Conservation (phyloP, 345 rosid genomes). For the Mangifera indica region DNA sequence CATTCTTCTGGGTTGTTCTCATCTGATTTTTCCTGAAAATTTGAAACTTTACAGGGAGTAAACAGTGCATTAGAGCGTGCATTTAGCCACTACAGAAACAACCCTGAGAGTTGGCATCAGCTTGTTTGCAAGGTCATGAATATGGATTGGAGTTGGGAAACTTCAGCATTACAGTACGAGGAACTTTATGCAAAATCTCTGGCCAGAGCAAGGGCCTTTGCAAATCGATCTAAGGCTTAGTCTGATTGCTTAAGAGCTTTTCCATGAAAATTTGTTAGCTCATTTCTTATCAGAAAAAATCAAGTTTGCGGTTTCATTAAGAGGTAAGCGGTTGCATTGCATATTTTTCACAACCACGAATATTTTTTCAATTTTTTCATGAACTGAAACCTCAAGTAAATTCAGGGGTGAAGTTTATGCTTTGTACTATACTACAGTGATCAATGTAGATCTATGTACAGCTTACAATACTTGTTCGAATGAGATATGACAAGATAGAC, state of each 20-base stretch:
- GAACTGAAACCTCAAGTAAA: not conserved
- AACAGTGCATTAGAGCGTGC: constrained; percentile 73
- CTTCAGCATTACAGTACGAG: constrained; percentile 78
- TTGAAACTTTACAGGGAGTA: constrained; percentile 45
- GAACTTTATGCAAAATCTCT: constrained; percentile 71
- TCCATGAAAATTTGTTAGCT: not conserved
- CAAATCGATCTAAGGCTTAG: constrained; percentile 29
- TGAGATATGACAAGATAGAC: no score
- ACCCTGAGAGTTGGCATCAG: constrained; percentile 57
- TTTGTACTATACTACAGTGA: not conserved
- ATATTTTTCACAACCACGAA: no score
- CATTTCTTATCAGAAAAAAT: not conserved
- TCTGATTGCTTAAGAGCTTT: not conserved
- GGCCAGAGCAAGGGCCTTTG: constrained; percentile 62
- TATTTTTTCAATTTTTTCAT: no score
- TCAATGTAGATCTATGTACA: not conserved
- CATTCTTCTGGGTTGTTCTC: not conserved
- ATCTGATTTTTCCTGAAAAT: not conserved
- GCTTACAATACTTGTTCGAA: no score
- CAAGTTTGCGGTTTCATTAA: not conserved
- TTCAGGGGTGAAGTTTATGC: not conserved
- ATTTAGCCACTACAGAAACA: constrained; percentile 48
- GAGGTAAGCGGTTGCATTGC: not conserved
- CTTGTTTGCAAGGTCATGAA: constrained; percentile 75
- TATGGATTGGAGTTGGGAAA: constrained; percentile 84